These are phyloP conservation scores for Madurella fahalii DNA, from an alignment of 2,329 filamentous ascomycete genomes.

Conservation along the genomic window DNA sequence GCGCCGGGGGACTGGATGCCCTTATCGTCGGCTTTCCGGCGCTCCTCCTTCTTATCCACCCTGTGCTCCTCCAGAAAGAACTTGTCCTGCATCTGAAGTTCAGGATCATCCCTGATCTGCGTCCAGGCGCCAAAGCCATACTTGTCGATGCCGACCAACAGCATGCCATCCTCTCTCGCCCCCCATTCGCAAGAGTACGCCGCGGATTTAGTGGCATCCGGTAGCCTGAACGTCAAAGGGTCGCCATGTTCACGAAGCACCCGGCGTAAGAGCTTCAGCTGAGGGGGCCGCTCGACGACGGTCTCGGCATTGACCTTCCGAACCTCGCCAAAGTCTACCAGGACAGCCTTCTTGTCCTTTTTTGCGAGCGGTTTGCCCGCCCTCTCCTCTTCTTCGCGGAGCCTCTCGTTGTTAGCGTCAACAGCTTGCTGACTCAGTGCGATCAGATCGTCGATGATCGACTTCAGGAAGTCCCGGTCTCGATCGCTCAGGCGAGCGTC, in stretches of 20 bases:
- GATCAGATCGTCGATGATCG: conserved; percentile 72
- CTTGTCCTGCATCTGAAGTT: conserved; percentile 82
- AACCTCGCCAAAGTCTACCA: conserved; percentile 90
- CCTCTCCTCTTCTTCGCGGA: conserved; percentile 78
- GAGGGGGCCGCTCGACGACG: conserved; percentile 82
- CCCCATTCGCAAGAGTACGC: conserved; percentile 93
- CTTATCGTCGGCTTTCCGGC: conserved; percentile 72
- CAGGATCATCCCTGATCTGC: conserved; percentile 85
- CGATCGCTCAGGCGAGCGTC: conserved; percentile 82
- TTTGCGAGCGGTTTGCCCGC: conserved; percentile 81
- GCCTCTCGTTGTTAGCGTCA: conserved; percentile 63
- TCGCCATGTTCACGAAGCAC: conserved; percentile 65
- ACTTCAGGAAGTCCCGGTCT: conserved; percentile 73
- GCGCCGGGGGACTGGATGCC: conserved; percentile 91
- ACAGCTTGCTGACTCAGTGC: conserved; percentile 54
- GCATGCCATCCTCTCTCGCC: conserved; percentile 91
- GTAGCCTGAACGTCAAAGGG: conserved; percentile 75
- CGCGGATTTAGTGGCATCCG: conserved; percentile 87
- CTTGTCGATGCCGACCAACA: conserved; percentile 85
- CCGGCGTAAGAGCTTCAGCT: conserved; percentile 78
- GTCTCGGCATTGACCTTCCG: conserved; percentile 97
- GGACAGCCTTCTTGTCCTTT: conserved; percentile 94
- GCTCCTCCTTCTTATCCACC: conserved; percentile 96
- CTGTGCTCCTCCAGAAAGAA: conserved; percentile 96
- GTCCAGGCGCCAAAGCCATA: conserved; percentile 96